Conservation (phyloP, 2,329 filamentous ascomycete species). For the Claviceps cyperi region DNA sequence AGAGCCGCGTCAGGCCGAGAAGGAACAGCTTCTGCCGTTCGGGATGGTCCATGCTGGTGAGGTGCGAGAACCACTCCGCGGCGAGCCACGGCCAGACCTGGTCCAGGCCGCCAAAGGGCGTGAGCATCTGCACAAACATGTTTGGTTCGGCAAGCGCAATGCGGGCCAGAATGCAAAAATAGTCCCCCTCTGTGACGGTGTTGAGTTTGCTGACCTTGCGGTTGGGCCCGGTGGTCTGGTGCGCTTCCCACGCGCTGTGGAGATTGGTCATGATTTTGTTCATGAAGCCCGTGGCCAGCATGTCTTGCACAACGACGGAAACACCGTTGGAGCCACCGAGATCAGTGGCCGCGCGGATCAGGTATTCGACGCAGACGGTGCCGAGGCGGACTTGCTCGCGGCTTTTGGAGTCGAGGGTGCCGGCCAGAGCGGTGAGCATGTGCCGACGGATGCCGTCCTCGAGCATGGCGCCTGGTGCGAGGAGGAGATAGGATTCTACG, state of each 20-base stretch:
- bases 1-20: constrained; percentile 55
- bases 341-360: constrained; percentile 48
- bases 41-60: constrained; percentile 52
- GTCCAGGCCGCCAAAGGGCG: constrained; percentile 29
- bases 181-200: constrained; percentile 67
- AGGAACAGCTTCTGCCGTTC: constrained; percentile 57
- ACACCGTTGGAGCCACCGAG: constrained; percentile 48
- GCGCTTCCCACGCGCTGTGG: constrained; percentile 55
- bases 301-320: constrained; percentile 47
- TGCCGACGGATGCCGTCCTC: constrained; percentile 38
- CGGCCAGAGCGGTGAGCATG: constrained; percentile 34
- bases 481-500: constrained; percentile 53
- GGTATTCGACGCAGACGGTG: constrained; percentile 46
- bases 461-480: constrained; percentile 54
- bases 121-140: constrained; percentile 47
- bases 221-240: constrained; percentile 72
- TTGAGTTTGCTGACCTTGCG: constrained; percentile 54
- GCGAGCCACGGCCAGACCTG: constrained; percentile 46
- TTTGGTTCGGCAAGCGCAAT: constrained; percentile 59
- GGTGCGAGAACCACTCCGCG: constrained; percentile 51
- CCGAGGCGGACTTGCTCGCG: constrained; percentile 45
- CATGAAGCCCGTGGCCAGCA: constrained; percentile 49
- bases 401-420: constrained; percentile 35
- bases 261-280: constrained; percentile 50
- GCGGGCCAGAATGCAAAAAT: constrained; percentile 69